These are phyloP conservation scores for Trichoderma gamsii DNA, from an alignment of 495 filamentous ascomycete genomes.

Conservation along the genomic window DNA sequence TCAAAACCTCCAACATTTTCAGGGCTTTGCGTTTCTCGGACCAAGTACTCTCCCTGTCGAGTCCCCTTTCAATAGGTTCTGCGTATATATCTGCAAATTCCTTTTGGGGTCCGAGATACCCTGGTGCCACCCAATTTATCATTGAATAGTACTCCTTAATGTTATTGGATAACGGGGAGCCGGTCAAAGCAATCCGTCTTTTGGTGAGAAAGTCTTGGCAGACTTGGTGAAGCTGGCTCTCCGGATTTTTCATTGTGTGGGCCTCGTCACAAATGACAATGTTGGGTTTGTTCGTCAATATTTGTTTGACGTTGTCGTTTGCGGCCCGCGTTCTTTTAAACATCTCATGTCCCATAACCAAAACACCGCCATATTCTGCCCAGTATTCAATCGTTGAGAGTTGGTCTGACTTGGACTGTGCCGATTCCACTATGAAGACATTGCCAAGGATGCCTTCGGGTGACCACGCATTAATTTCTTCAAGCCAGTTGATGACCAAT, in stretches of 20 bases:
- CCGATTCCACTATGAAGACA: constrained; percentile 43
- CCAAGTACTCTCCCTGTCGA: constrained; percentile 55
- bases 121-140: constrained; percentile 82
- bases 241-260: constrained; percentile 65
- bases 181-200: constrained; percentile 79
- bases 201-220: constrained; percentile 55
- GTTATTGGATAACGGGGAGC: constrained; percentile 79
- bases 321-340: constrained; percentile 42
- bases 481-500: constrained; percentile 74
- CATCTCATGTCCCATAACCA: constrained; percentile 67
- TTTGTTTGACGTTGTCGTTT: constrained; percentile 27
- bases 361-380: constrained; percentile 60
- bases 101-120: constrained; percentile 57
- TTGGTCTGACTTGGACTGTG: constrained; percentile 28
- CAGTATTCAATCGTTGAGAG: constrained; percentile 47
- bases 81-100: constrained; percentile 66
- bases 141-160: constrained; percentile 76
- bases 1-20: constrained; percentile 63
- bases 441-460: constrained; percentile 47
- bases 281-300: constrained; percentile 55
- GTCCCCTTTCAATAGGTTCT: constrained; percentile 65
- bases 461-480: constrained; percentile 69
- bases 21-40: constrained; percentile 51
- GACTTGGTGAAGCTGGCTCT: constrained; percentile 44
- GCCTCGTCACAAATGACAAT: constrained; percentile 88